Evolutionary conservation across 2,329 filamentous ascomycete species (phyloP).

Genomic region (Emydomyces testavorans): DNA sequence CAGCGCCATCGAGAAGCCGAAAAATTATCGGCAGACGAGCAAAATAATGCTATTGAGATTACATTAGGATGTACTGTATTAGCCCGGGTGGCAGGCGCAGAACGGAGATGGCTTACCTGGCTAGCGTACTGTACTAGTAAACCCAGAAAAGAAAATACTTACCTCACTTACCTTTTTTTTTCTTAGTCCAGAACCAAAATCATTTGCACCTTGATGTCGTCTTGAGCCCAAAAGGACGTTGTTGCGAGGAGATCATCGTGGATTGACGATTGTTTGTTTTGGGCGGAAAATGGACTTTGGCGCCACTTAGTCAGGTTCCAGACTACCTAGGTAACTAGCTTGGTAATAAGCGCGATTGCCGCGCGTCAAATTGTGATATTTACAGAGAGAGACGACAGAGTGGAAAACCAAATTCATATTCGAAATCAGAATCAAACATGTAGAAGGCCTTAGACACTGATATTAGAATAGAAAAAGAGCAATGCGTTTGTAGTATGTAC

Average conservation of each 20-base stretch:
- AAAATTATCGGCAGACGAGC: not conserved
- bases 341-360: constrained; percentile 7
- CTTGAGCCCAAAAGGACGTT: not conserved
- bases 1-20: constrained; percentile 26
- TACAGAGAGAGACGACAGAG: no score
- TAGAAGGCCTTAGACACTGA: no score
- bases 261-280: constrained; percentile 6
- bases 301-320: not conserved
- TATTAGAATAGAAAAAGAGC: no score
- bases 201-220: not conserved
- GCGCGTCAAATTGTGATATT: constrained; percentile 1
- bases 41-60: constrained; percentile 2
- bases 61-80: not conserved
- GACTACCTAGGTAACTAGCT: not conserved
- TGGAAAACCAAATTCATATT: no score
- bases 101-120: not conserved
- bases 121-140: constrained; percentile 16
- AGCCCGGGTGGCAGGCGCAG: not conserved
- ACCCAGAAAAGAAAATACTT: constrained; percentile 18
- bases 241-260: not conserved
- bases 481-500: no score
- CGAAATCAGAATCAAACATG: no score
- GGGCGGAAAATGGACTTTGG: not conserved
- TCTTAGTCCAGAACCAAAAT: not conserved
- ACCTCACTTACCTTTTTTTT: constrained; percentile 17